Base-by-base conservation (phyloP, 495 filamentous ascomycete species). In the Symbiotaphrina buchneri region DNA sequence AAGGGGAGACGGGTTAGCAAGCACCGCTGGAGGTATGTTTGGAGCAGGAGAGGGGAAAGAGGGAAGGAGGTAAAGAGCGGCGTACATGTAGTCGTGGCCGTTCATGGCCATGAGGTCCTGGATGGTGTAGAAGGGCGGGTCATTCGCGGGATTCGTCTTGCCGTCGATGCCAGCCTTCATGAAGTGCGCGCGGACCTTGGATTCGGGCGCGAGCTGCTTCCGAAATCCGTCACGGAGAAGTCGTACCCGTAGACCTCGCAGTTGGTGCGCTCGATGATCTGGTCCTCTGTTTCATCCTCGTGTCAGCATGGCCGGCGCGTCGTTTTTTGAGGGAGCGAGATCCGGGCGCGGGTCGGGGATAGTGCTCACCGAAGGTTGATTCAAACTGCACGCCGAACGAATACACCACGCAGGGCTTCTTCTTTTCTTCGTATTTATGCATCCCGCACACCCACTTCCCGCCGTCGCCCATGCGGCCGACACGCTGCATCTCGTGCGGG, bases 381-480 rank as follows among this genome's bases (percentile, higher is more conserved):
- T 49, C 46, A 16, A 33, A 36, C 20, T 40, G 41, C 5, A 47
- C 45, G 10, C 47, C 46, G 29, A 49, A 49, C 11, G 34, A 39
- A 30, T 49, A 49, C n/a, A 45, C 37, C 18, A 47, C 28, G 19
- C 36, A 35, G 2, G 37, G 34, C n/a, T 20, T 30, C 3, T 26
- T 30, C 24, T 34, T 37, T 21, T 38, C 33, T 26, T 41, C 42
- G 31, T 41, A 43, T 14, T 33, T 10, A 18, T 31, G 38, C 39
- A 49, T 41, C 5, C 46, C 46, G 34, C 46, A 49, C 0, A 49
- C 46, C 42, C 41, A 47, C 31, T 49, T 49, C 19, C 46, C 46
- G 32, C 46, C 42, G 27, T 49, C 46, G 20, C 41, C 46, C 14
- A 49, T 34, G 4, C 36, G 26, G n/a, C 46, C 44, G 21, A 49